A percentile compares a stretch with the other conserved stretches of the same genome.
Conservation (phyloP, 176 grass and related monocot species). For the Dendrocalamus sinicus region DNA sequence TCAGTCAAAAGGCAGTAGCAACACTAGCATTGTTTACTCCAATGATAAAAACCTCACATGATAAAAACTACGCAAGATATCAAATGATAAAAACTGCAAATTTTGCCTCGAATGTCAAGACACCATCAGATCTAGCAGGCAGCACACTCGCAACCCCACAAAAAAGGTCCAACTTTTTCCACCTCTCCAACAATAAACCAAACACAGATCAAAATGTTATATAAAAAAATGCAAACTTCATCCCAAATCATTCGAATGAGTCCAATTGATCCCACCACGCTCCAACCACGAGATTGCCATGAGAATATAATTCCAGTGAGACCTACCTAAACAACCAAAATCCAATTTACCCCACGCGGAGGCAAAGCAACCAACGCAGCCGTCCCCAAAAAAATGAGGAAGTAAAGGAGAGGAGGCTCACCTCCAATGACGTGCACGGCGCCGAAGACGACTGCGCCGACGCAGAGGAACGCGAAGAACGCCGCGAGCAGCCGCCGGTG, state of each 20-base stretch:
- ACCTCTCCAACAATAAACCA: constrained; percentile 27
- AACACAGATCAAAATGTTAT: not conserved
- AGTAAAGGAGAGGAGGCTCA: constrained; percentile 21
- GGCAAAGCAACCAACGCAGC: not conserved
- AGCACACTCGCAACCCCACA: not conserved
- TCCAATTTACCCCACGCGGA: constrained; percentile 35
- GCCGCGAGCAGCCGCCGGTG: constrained; percentile 49
- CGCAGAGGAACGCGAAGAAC: constrained; percentile 57
- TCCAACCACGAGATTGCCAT: constrained; percentile 21
- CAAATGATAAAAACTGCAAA: constrained; percentile 11
- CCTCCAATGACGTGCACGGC: constrained; percentile 63
- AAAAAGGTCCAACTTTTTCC: constrained; percentile 25
- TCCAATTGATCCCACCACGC: constrained; percentile 17
- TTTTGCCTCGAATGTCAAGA: not conserved
- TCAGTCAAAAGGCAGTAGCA: constrained; percentile 33
- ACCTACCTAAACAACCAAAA: constrained; percentile 48
- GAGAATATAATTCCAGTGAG: constrained; percentile 19
- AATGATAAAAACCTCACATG: not conserved
- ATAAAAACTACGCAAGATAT: constrained; percentile 1
- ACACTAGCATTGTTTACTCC: not conserved
- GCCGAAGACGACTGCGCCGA: constrained; percentile 38
- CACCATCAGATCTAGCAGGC: constrained; percentile 38
- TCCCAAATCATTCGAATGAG: not conserved
- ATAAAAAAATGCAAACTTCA: constrained; percentile 16
- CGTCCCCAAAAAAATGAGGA: not conserved